Conservation (phyloP, 2,329 filamentous ascomycete genomes). For the Fusarium beomiforme region DNA sequence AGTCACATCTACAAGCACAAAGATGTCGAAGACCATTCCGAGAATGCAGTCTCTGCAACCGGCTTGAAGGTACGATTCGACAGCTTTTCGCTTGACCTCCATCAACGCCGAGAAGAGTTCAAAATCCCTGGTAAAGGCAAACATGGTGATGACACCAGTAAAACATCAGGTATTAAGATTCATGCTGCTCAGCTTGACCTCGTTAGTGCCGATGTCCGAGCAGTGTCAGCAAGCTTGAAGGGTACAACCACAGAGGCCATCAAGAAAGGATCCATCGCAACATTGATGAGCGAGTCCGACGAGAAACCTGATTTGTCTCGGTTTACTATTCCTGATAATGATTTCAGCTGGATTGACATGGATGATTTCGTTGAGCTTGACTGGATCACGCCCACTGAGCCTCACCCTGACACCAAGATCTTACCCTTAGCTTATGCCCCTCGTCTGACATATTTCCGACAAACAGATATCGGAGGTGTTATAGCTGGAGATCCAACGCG, state of each 20-base stretch:
- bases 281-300: conserved; percentile 63
- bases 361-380: conserved; percentile 98
- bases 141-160: conserved; percentile 71
- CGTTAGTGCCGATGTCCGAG: conserved; percentile 88
- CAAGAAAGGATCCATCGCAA: conserved; percentile 65
- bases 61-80: conserved; percentile 96
- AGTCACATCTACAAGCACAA: conserved; percentile 99
- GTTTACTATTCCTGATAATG: conserved; percentile 95
- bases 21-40: conserved; percentile 85
- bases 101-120: conserved; percentile 93
- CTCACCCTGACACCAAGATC: conserved; percentile 93
- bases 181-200: conserved; percentile 94
- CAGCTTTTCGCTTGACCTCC: conserved; percentile 96
- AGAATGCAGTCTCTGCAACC: conserved; percentile 84
- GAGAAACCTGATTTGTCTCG: conserved; percentile 79
- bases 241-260: conserved; percentile 82
- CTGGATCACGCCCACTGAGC: conserved; percentile 91
- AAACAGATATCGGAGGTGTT: conserved; percentile 88
- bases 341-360: conserved; percentile 98
- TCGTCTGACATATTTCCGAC: conserved; percentile 95
- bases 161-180: conserved; percentile 93
- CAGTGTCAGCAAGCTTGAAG: conserved; percentile 89
- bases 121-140: conserved; percentile 80
- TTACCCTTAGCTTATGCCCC: conserved; percentile 91
- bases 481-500: conserved; percentile 84